A percentile compares a stretch with the other conserved stretches of the same genome.
Evolutionary conservation across 805 yeast species (phyloP).

Genomic region (Starmerella apis): DNA sequence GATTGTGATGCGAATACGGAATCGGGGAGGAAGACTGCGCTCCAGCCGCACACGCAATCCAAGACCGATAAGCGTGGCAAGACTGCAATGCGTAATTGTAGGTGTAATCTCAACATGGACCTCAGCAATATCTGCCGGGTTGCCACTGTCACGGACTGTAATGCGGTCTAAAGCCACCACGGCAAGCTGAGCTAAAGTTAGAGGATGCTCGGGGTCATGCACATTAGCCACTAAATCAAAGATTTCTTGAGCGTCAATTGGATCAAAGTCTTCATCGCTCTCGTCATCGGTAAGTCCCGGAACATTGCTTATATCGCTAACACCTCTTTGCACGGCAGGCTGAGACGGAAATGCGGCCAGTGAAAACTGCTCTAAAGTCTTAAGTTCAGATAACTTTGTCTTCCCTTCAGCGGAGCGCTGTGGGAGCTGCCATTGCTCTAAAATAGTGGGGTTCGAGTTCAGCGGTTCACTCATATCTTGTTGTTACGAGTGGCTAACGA

Average conservation of each 20-base stretch:
- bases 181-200: slow-evolving; percentile 85
- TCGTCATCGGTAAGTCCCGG: slow-evolving; percentile 23
- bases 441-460: slow-evolving; percentile 81
- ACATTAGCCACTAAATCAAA: slow-evolving; percentile 76
- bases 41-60: slow-evolving; percentile 89
- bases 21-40: slow-evolving; percentile 75
- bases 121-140: slow-evolving; percentile 50
- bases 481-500: too few relatives aligned
- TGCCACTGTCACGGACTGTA: slow-evolving; percentile 49
- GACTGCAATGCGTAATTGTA: slow-evolving; percentile 92
- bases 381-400: slow-evolving; percentile 16
- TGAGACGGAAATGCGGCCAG: slow-evolving; percentile 16
- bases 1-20: slow-evolving; percentile 63
- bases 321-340: background rate
- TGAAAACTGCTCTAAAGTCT: slow-evolving; percentile 21
- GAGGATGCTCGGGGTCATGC: slow-evolving; percentile 96
- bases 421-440: slow-evolving; percentile 69
- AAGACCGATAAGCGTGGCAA: slow-evolving; percentile 90
- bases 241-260: slow-evolving; percentile 80
- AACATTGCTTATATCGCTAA: slow-evolving; percentile 19
- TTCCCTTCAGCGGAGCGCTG: slow-evolving; percentile 39
- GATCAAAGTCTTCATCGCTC: slow-evolving; percentile 36
- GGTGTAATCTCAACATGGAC: slow-evolving; percentile 84
- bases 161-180: slow-evolving; percentile 84
- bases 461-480: slow-evolving; percentile 67